Conservation (phyloP, 106 monocot genomes). For the Dactylorhiza incarnata region DNA sequence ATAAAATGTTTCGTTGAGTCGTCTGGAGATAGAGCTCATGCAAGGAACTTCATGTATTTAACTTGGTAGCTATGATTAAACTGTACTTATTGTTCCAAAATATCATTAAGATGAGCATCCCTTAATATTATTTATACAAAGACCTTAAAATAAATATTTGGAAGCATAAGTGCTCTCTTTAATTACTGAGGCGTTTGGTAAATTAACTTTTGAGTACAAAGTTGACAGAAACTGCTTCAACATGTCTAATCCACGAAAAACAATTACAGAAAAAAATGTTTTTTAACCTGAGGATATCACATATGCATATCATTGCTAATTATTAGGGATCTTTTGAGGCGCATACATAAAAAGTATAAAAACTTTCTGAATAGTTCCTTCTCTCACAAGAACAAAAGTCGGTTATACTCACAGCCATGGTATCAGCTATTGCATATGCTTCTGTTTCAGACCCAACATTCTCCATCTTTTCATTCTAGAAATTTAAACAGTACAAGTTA, state of each 20-base stretch:
- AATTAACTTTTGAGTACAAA: background rate
- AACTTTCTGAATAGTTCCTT: background rate
- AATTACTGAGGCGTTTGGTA: background rate
- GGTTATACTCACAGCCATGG: slow-evolving; percentile 54
- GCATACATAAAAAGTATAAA: background rate
- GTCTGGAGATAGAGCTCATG: background rate
- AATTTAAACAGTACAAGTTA: slow-evolving; percentile 1
- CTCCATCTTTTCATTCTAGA: slow-evolving; percentile 79
- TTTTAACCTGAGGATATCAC: background rate
- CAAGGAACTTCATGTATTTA: background rate
- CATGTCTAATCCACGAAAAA: background rate
- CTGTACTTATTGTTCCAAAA: background rate
- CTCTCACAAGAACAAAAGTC: background rate
- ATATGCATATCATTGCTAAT: background rate
- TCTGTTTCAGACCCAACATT: slow-evolving; percentile 89
- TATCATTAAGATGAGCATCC: background rate
- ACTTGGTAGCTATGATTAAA: background rate
- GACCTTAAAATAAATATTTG: background rate
- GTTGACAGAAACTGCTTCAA: background rate
- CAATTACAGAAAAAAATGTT: background rate
- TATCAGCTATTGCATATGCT: slow-evolving; percentile 90
- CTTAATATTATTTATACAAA: background rate
- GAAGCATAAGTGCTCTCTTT: background rate
- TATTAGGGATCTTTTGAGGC: background rate
- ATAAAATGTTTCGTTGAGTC: no score